Evolutionary conservation across 1,284 basidiomycete species (phyloP).

Genomic region (Neotropicomus parvogracilis): DNA sequence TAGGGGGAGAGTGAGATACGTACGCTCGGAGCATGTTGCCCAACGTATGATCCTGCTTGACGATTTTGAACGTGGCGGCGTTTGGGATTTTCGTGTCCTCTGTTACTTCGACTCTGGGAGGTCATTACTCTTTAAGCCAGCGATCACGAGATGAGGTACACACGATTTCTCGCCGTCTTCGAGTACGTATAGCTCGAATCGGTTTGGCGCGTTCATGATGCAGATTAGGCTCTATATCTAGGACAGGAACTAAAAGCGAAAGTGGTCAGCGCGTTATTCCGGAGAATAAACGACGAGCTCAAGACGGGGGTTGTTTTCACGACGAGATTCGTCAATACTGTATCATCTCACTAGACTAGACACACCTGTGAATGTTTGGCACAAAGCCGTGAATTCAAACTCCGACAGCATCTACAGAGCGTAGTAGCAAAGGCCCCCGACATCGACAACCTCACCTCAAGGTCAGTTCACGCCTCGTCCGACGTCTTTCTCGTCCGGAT

Average conservation of each 20-base stretch:
- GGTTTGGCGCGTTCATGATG: constrained; percentile 91
- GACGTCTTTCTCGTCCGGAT: constrained; percentile 20
- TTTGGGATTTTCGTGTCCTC: constrained; percentile 98
- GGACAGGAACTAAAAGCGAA: not conserved
- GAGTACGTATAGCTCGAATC: constrained; percentile 88
- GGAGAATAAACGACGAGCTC: constrained; percentile 1
- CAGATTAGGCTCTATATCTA: constrained; percentile 4
- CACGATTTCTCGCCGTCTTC: constrained; percentile 92
- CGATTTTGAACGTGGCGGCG: constrained; percentile 89
- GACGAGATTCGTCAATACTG: constrained; percentile 63
- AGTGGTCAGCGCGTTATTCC: not conserved
- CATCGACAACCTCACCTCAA: constrained; percentile 55
- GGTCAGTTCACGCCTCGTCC: constrained; percentile 47
- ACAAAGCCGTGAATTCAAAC: constrained; percentile 21
- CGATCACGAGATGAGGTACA: constrained; percentile 34
- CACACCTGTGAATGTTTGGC: constrained; percentile 24
- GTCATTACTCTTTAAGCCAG: not conserved
- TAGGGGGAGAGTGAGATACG: constrained; percentile 34
- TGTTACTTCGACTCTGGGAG: constrained; percentile 75
- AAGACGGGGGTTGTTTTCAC: constrained; percentile 46
- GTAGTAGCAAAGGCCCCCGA: constrained; percentile 35
- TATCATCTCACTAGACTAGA: constrained; percentile 48
- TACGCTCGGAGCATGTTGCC: constrained; percentile 95
- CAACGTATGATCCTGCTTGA: constrained; percentile 97
- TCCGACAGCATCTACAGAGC: constrained; percentile 20